Evolutionary conservation across 2,329 filamentous ascomycete genomes (phyloP).

Genomic region (Colletotrichum sp.): DNA sequence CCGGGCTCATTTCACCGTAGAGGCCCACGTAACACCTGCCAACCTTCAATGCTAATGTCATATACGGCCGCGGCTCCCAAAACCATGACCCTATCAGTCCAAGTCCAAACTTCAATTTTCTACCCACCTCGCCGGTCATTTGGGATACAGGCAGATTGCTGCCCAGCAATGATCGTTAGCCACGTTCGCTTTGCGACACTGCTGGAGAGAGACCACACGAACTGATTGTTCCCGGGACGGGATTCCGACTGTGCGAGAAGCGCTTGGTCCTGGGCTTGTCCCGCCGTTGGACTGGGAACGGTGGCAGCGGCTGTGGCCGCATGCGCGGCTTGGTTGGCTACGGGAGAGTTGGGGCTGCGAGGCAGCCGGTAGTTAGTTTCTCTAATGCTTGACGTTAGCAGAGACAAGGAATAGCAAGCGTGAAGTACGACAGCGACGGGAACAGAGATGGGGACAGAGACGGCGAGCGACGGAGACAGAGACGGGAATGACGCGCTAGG

Average conservation of each 20-base stretch:
- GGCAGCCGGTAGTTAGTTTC: not conserved
- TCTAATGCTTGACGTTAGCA: not conserved
- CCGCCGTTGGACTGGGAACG: not conserved
- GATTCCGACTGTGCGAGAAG: not conserved
- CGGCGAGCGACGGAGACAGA: no score
- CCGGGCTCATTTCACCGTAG: not conserved
- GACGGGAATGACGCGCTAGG: not conserved
- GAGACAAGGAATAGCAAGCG: not conserved
- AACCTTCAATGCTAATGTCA: not conserved
- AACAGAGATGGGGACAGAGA: no score
- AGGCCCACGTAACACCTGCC: not conserved
- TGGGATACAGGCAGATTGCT: accelerated
- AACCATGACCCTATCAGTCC: not conserved
- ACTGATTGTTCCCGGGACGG: not conserved
- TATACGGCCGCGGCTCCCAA: not conserved
- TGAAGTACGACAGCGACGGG: not conserved
- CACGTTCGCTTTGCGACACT: not conserved
- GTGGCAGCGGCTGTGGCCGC: not conserved
- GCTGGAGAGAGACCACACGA: not conserved
- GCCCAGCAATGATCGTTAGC: not conserved
- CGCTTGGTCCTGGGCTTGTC: not conserved
- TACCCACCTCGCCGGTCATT: not conserved
- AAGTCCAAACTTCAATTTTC: not conserved
- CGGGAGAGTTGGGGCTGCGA: not conserved
- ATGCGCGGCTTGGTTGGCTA: not conserved